Conservation (phyloP, 1,284 basidiomycete species). For the Leccinum ponderosum region DNA sequence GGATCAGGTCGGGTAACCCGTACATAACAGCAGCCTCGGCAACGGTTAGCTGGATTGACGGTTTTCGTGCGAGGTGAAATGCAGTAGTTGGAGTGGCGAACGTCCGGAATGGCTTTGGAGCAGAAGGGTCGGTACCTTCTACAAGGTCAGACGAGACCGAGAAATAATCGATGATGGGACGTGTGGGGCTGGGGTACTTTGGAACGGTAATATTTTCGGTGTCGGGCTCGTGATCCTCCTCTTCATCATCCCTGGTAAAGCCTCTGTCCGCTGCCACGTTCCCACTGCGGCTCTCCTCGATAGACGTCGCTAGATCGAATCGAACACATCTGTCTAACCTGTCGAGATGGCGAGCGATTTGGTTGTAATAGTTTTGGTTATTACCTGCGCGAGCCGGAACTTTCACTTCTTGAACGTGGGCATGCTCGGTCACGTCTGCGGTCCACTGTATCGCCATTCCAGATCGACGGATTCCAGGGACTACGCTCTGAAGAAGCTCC, state of each 20-base stretch:
- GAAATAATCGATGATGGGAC: slow-evolving; percentile 8
- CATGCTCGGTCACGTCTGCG: slow-evolving; percentile 5
- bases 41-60: neutral
- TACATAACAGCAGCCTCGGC: slow-evolving; percentile 2
- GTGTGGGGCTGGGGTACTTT: neutral
- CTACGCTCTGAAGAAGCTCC: neutral
- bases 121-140: neutral
- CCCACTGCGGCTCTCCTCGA: neutral
- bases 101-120: slow-evolving; percentile 1
- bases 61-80: slow-evolving; percentile 10
- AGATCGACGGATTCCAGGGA: neutral
- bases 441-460: slow-evolving; percentile 6
- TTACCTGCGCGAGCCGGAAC: slow-evolving; percentile 3
- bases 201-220: neutral
- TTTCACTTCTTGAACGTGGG: slow-evolving; percentile 8
- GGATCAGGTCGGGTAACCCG: slow-evolving; percentile 3
- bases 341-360: slow-evolving; percentile 1
- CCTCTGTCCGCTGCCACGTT: neutral
- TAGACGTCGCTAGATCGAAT: slow-evolving; percentile 5
- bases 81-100: slow-evolving; percentile 6
- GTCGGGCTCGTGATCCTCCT: slow-evolving; percentile 6
- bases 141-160: neutral
- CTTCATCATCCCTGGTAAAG: neutral
- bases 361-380: neutral
- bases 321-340: slow-evolving; percentile 2